Conservation (phyloP, 768 basidiomycete genomes). For the Amanita subjunquillea region DNA sequence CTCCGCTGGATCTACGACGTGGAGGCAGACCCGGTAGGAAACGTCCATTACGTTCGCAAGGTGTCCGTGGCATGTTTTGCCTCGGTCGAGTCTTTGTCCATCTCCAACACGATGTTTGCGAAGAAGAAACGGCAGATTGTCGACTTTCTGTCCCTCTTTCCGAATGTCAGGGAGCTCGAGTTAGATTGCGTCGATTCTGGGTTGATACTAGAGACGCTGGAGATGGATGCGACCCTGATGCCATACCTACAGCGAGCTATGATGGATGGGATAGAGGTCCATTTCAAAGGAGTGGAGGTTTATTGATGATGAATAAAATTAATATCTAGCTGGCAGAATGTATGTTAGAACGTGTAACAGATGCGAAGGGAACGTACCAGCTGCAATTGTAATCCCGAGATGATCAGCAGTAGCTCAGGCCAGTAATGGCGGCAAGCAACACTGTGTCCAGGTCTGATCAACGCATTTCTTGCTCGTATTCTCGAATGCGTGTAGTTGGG, state of each 20-base stretch:
- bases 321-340: too few relatives aligned
- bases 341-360: too few relatives aligned
- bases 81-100: background rate
- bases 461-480: too few relatives aligned
- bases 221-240: background rate
- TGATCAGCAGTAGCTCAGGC: too few relatives aligned
- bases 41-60: background rate
- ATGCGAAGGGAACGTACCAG: too few relatives aligned
- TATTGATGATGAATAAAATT: background rate
- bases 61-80: background rate
- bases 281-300: background rate
- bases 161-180: conserved; percentile 1
- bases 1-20: background rate
- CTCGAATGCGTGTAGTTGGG: too few relatives aligned
- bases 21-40: background rate
- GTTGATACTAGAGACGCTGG: background rate
- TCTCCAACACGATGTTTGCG: conserved; percentile 1
- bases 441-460: too few relatives aligned
- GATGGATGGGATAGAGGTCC: background rate
- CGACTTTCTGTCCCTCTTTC: conserved; percentile 3
- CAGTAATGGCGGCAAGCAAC: too few relatives aligned
- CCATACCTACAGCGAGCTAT: background rate
- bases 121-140: background rate
- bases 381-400: too few relatives aligned
- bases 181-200: background rate